phyloP scores from a whole-genome alignment of 2,329 filamentous ascomycete species.

The Chrysoporthe cubensis region DNA sequence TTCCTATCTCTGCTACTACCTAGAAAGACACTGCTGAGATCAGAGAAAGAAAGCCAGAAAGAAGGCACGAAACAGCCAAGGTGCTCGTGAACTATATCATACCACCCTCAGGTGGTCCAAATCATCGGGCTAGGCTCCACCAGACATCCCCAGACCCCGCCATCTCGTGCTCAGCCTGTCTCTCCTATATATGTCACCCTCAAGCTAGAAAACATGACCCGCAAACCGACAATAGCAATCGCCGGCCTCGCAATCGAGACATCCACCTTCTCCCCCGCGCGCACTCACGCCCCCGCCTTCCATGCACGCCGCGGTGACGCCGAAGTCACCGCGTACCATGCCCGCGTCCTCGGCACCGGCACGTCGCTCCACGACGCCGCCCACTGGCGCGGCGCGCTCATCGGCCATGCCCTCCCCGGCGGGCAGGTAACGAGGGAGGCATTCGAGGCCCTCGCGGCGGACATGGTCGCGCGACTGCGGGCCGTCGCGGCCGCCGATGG shows the following conservation, averaged over 20 bases:
- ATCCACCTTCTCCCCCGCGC: slow-evolving; percentile 55
- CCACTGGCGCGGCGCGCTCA: slow-evolving; percentile 54
- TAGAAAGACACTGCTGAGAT: neutral
- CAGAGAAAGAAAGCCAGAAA: neutral
- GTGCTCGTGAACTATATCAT: no score
- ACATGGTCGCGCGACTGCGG: slow-evolving; percentile 45
- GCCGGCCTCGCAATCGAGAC: slow-evolving; percentile 59
- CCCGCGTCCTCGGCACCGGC: slow-evolving; percentile 46
- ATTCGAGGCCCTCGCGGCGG: slow-evolving; percentile 48
- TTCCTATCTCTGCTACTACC: neutral
- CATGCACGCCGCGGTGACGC: slow-evolving; percentile 49
- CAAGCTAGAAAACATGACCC: neutral
- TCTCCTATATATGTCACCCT: neutral
- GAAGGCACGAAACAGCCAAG: neutral
- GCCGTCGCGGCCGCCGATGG: slow-evolving; percentile 38
- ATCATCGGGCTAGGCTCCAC: neutral
- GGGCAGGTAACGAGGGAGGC: slow-evolving; percentile 50
- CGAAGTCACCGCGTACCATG: slow-evolving; percentile 47
- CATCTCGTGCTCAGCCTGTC: neutral
- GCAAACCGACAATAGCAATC: slow-evolving; percentile 50
- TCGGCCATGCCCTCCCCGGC: slow-evolving; percentile 55
- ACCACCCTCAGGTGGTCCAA: no score
- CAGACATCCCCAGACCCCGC: neutral
- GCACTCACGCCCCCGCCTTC: slow-evolving; percentile 53
- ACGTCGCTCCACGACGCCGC: slow-evolving; percentile 46